phyloP scores from a whole-genome alignment of 2,329 filamentous ascomycete genomes.

The Pseudogymnoascus sp. region DNA sequence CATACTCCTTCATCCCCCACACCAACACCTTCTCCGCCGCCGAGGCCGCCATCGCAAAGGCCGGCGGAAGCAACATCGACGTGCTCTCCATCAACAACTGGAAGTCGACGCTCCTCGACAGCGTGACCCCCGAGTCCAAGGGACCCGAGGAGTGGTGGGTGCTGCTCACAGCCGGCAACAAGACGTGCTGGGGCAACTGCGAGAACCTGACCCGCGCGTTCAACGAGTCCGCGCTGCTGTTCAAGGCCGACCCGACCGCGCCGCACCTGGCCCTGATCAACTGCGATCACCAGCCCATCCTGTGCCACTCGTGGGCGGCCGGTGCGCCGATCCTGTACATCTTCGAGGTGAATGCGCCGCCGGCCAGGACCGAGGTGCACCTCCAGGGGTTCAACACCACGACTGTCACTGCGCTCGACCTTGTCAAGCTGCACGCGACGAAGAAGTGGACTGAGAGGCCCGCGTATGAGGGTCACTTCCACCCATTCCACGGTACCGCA shows the following conservation, averaged over 20 bases:
- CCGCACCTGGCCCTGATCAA: conserved; percentile 64
- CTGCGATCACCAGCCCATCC: conserved; percentile 65
- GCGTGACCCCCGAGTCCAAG: conserved; percentile 50
- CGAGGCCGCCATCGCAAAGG: conserved; percentile 42
- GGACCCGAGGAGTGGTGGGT: conserved; percentile 70
- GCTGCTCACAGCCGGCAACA: conserved; percentile 66
- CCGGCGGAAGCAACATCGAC: conserved; percentile 45
- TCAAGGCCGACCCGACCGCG: conserved; percentile 51
- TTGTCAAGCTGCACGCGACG: conserved; percentile 51
- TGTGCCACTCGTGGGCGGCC: conserved; percentile 68
- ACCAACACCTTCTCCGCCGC: conserved; percentile 36
- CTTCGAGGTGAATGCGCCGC: conserved; percentile 58
- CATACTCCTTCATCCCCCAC: conserved; percentile 46
- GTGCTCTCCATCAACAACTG: conserved; percentile 62
- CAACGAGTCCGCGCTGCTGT: conserved; percentile 57
- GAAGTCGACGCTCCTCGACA: conserved; percentile 58
- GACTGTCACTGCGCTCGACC: conserved; percentile 55
- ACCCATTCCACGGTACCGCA: conserved; percentile 65
- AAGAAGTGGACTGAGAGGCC: conserved; percentile 41
- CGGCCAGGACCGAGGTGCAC: conserved; percentile 56
- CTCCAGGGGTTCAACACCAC: conserved; percentile 62
- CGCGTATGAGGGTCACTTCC: conserved; percentile 60
- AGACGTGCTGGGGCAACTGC: conserved; percentile 65
- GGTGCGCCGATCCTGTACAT: conserved; percentile 59
- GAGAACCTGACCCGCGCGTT: conserved; percentile 55